Evolutionary conservation across 2,329 filamentous ascomycete genomes (phyloP).

Genomic region (Volutella citrinella): DNA sequence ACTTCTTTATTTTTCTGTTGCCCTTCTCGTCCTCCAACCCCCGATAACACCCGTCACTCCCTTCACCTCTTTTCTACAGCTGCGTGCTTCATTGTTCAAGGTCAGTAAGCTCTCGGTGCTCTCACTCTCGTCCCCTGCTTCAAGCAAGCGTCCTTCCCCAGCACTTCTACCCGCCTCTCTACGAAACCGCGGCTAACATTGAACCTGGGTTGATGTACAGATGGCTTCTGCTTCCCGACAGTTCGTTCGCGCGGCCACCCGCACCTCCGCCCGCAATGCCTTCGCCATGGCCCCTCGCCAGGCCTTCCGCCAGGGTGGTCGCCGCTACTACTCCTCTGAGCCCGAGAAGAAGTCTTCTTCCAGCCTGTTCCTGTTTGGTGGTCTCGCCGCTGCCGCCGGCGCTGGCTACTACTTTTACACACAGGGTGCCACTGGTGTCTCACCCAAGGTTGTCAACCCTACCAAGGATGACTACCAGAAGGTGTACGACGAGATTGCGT

Average conservation of each 20-base stretch:
- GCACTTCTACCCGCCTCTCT: too few relatives aligned
- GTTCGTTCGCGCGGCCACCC: constrained; percentile 57
- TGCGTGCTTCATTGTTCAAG: constrained; percentile 10
- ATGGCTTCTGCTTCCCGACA: constrained; percentile 48
- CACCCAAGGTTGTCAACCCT: constrained; percentile 64
- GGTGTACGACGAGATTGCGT: constrained; percentile 86
- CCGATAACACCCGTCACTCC: constrained; percentile 15
- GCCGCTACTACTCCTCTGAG: constrained; percentile 77
- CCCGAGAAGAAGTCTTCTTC: constrained; percentile 50
- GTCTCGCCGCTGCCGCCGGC: constrained; percentile 54
- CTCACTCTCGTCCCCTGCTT: constrained; percentile 3
- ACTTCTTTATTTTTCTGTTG: too few relatives aligned
- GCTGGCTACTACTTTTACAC: constrained; percentile 66
- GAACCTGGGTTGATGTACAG: too few relatives aligned
- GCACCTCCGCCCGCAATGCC: constrained; percentile 53
- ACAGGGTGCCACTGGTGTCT: constrained; percentile 49
- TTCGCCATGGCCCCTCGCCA: constrained; percentile 61
- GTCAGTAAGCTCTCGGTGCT: constrained; percentile 3
- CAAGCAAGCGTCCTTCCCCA: too few relatives aligned
- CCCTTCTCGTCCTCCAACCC: constrained; percentile 12
- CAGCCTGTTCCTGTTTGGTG: constrained; percentile 55
- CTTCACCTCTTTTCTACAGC: constrained; percentile 18
- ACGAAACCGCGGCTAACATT: too few relatives aligned
- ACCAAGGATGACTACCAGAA: constrained; percentile 89
- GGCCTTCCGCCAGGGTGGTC: constrained; percentile 70